Evolutionary conservation across 805 yeast species (phyloP).

Genomic region (Tetrapisispora phaffii): DNA sequence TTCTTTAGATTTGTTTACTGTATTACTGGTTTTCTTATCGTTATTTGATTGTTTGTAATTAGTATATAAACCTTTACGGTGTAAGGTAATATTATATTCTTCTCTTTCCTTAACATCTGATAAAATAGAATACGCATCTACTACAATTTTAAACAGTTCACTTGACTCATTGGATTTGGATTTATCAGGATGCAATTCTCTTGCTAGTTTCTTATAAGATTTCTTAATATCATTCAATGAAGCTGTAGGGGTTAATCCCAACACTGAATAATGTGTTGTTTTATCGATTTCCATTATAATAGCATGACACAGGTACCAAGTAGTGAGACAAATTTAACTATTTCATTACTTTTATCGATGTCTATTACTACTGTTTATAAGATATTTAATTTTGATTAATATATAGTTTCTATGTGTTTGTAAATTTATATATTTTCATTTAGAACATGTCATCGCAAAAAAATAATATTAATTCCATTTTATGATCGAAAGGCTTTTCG

Average conservation of each 20-base stretch:
- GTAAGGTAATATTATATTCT: conserved; percentile 16
- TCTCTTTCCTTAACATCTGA: conserved; percentile 16
- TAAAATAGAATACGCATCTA: conserved; percentile 25
- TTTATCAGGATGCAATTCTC: conserved; percentile 73
- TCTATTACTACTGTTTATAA: no score
- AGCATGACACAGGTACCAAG: neutral
- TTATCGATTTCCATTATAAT: conserved; percentile 17
- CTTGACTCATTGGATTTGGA: conserved; percentile 36
- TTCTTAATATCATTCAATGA: conserved; percentile 43
- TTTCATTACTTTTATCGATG: no score
- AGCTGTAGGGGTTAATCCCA: conserved; percentile 21
- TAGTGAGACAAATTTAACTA: no score
- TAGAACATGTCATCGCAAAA: neutral
- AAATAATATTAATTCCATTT: no score
- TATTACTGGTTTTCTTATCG: neutral
- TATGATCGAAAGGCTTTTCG: no score
- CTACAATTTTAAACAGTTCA: conserved; percentile 25
- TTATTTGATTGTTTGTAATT: neutral
- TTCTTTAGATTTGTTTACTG: neutral
- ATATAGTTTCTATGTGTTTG: no score
- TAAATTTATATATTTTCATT: no score
- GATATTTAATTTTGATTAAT: no score
- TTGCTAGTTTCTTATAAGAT: conserved; percentile 68
- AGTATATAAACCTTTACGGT: conserved; percentile 10
- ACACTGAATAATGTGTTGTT: conserved; percentile 24